These are phyloP conservation scores for Cytidiella melzeri DNA, from an alignment of 768 basidiomycete species.

Conservation along the genomic window DNA sequence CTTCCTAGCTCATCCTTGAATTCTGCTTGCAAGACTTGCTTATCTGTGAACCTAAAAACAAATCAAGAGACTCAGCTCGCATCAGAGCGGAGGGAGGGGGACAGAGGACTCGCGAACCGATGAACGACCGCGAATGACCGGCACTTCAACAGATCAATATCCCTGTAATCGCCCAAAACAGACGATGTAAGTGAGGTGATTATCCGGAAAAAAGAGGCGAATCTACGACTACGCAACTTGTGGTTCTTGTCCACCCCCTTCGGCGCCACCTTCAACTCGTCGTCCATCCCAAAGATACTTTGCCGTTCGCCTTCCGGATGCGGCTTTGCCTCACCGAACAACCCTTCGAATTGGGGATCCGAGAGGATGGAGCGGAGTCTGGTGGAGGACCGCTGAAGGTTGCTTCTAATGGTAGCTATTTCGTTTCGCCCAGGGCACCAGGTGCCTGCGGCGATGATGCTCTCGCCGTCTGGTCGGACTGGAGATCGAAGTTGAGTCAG, in stretches of 20 bases:
- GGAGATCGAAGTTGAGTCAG: conserved; percentile 8
- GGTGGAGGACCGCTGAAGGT: conserved; percentile 54
- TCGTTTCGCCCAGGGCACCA: conserved; percentile 81
- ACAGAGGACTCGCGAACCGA: conserved; percentile 37
- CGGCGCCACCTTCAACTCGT: conserved; percentile 85
- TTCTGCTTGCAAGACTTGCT: conserved; percentile 57
- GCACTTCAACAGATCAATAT: conserved; percentile 89
- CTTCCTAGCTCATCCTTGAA: conserved; percentile 60
- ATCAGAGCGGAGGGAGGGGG: not conserved
- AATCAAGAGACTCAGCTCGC: too few relatives aligned
- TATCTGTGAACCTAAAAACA: conserved; percentile 59
- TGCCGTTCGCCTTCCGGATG: conserved; percentile 54
- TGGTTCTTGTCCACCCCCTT: conserved; percentile 87
- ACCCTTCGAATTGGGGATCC: conserved; percentile 59
- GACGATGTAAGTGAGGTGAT: not conserved
- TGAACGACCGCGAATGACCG: conserved; percentile 69
- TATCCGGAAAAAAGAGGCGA: too few relatives aligned
- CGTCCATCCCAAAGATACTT: conserved; percentile 84
- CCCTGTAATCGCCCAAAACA: conserved; percentile 35
- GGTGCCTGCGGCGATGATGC: conserved; percentile 70
- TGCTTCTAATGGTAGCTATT: conserved; percentile 63
- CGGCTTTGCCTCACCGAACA: conserved; percentile 69
- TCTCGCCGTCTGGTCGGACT: conserved; percentile 66
- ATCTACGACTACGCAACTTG: too few relatives aligned
- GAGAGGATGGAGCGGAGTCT: conserved; percentile 66